Evolutionary conservation across 2,329 filamentous ascomycete species (phyloP).

Genomic region (Pestalotiopsis sp.): DNA sequence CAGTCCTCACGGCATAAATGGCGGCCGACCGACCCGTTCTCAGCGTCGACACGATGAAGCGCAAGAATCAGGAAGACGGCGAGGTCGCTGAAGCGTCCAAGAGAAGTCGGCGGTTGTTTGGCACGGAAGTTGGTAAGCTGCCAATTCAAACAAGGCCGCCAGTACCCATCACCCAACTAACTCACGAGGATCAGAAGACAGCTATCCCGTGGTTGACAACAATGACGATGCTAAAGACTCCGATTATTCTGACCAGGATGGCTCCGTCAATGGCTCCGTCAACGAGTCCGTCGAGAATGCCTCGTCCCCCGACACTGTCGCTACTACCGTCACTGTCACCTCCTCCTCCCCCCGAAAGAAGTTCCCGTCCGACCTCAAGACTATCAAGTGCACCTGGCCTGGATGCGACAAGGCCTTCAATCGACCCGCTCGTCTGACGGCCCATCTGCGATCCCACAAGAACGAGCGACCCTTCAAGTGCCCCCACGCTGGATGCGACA

Average conservation of each 20-base stretch:
- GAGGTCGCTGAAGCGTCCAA: conserved; percentile 19
- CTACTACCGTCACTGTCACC: conserved; percentile 51
- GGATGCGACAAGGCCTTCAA: conserved; percentile 85
- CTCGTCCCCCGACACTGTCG: conserved; percentile 18
- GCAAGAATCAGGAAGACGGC: conserved; percentile 17
- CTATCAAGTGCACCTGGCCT: conserved; percentile 72
- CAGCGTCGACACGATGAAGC: conserved; percentile 24
- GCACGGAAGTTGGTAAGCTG: no score
- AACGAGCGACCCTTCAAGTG: conserved; percentile 83
- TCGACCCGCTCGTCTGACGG: conserved; percentile 75
- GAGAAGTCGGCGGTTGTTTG: conserved; percentile 12
- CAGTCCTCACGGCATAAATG: neutral
- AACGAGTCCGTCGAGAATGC: conserved; percentile 18
- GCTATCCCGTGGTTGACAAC: neutral
- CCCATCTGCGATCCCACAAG: conserved; percentile 82
- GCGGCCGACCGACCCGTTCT: neutral
- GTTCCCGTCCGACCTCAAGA: conserved; percentile 75
- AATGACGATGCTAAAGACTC: neutral
- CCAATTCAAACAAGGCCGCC: no score
- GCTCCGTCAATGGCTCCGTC: no score
- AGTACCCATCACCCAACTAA: neutral
- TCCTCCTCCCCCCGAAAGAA: conserved; percentile 40
- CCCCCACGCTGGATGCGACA: conserved; percentile 69
- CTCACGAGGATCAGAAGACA: neutral
- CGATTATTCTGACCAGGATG: conserved; percentile 20